These are phyloP conservation scores for Russula foetens DNA, from an alignment of 768 basidiomycete species.

Conservation along the genomic window DNA sequence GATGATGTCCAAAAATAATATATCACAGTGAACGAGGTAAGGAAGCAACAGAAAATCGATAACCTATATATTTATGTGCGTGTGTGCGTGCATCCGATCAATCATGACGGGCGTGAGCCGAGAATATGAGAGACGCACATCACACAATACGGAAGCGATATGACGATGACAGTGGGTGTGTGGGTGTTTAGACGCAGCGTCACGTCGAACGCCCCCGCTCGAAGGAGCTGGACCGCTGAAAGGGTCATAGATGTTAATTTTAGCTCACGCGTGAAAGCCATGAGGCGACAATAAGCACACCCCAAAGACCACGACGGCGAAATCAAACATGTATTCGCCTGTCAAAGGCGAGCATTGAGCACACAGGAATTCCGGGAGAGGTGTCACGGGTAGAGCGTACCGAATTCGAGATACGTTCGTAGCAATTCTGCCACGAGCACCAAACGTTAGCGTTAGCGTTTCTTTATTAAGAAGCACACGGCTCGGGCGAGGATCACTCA, in stretches of 20 bases:
- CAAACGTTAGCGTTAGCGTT: neutral
- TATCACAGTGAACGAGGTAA: neutral
- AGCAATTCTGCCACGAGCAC: slow-evolving; percentile 45
- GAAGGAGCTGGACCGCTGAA: slow-evolving; percentile 64
- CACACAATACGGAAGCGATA: neutral
- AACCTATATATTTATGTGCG: neutral
- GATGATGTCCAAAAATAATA: neutral
- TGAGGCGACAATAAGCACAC: slow-evolving; percentile 36
- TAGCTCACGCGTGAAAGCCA: neutral
- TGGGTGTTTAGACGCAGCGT: neutral
- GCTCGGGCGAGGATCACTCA: slow-evolving; percentile 33
- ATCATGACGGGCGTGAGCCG: neutral
- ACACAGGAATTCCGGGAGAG: neutral
- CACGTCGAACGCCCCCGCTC: slow-evolving; percentile 42
- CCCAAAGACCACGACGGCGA: slow-evolving; percentile 76
- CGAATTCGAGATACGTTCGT: slow-evolving; percentile 71
- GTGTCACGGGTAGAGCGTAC: slow-evolving; percentile 30
- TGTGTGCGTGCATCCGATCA: neutral
- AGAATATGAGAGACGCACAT: neutral
- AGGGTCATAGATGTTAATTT: neutral
- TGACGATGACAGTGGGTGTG: neutral
- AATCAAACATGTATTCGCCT: slow-evolving; percentile 86
- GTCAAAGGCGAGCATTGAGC: slow-evolving; percentile 12
- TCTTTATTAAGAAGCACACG: neutral
- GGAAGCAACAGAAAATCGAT: neutral